Evolutionary conservation across 768 basidiomycete genomes (phyloP), one percentile per base, ranked within the genome.

Genomic region (Baorangia bicolor): DNA sequence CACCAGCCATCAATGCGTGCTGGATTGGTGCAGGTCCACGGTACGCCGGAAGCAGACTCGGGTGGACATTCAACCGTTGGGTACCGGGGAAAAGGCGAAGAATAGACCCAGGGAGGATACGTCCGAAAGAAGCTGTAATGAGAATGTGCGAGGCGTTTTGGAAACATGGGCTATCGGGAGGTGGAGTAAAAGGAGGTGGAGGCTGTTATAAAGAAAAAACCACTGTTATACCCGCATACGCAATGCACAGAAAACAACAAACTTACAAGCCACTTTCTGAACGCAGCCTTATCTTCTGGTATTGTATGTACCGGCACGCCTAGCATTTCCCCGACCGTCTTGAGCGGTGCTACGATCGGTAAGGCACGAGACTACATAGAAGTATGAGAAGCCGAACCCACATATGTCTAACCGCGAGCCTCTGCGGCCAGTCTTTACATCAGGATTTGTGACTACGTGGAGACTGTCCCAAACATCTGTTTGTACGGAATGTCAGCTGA

Each of bases 1-100:
- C 85, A 3, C 83, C 84, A 56, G 87, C 83, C 41, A 90, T 72
- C 38, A 98, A 77, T 0, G 87, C 80, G 63, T 86, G 88, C 64
- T 97, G 94, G 37, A 98, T 90, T 0, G 94, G 94, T 3, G 93
- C 91, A 10, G 94, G 85, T 0, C 94, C 94, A n/a, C 94, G 85
- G 69, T 91, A 94, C 27, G 79, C 76, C 0, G 94, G 94, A 33
- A 98, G 79, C 0, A 93, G 74, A 34, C 94, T 95, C 0, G 94
- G 93, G 64, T 98, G 94, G 7, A 98, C 84, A 64, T 98, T 97
- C 35, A 98, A 75, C 23, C 88, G 76, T 43, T 83, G 81, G 0
- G 70, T 63, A 0, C 76, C 75, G 0, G 73, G 78, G 64, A 96
- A 96, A 38, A 79, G 75, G 14, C 75, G 66, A 16, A 97, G 81